Percentiles rank a stretch among this genome's conserved stretches.
These are phyloP conservation scores for Corylus avellana DNA, from an alignment of 306 rosid genomes.

Conservation along the genomic window DNA sequence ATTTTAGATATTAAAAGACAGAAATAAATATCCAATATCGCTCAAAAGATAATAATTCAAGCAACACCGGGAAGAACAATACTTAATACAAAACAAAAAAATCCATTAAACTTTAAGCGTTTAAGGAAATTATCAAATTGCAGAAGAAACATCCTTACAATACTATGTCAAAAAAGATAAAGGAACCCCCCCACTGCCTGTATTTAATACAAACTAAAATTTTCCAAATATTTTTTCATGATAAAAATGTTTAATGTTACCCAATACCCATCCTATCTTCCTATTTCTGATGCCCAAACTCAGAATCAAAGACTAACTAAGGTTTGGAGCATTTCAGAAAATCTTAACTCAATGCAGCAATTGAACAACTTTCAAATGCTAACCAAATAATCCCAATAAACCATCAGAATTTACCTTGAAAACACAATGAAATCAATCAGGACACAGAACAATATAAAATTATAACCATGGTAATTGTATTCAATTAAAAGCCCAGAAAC, in stretches of 20 bases:
- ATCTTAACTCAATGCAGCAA: slow-evolving; percentile 17
- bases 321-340: slow-evolving; percentile 2
- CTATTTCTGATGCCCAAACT: neutral
- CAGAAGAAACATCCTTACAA: too few species aligned
- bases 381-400: neutral
- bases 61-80: too few species aligned
- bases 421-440: neutral
- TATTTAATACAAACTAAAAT: too few species aligned
- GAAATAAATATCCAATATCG: too few species aligned
- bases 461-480: neutral
- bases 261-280: neutral
- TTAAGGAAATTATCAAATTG: too few species aligned
- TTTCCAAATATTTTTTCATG: too few species aligned
- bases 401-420: neutral
- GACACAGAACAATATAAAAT: neutral
- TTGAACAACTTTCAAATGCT: neutral
- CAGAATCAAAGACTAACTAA: slow-evolving; percentile 5
- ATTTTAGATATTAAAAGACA: too few species aligned
- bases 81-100: too few species aligned
- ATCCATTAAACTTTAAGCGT: too few species aligned
- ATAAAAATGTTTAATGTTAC: neutral
- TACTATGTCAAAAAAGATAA: too few species aligned
- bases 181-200: too few species aligned
- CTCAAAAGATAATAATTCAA: too few species aligned
- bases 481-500: neutral